phyloP scores from a whole-genome alignment of 768 basidiomycete genomes.

The Russula sp. region DNA sequence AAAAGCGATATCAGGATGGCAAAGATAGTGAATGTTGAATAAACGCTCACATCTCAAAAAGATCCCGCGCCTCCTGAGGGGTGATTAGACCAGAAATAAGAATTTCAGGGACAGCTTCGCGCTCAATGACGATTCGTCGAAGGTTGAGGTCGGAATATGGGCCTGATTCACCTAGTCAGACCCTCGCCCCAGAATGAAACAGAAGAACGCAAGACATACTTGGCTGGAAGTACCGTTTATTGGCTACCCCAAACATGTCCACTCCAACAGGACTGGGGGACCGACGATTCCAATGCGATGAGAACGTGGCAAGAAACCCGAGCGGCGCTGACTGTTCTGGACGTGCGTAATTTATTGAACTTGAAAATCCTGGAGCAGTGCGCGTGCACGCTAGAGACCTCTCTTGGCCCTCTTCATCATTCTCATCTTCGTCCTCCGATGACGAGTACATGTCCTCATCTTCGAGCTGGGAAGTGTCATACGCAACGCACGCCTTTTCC shows the following conservation, averaged over 20 bases:
- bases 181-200: not conserved
- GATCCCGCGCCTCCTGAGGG: slow-evolving; percentile 33
- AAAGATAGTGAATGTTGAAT: not conserved
- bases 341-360: not conserved
- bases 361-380: not conserved
- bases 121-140: slow-evolving; percentile 37
- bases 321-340: slow-evolving; percentile 19
- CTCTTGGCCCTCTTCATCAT: slow-evolving; percentile 24
- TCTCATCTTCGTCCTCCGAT: slow-evolving; percentile 30
- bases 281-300: slow-evolving; percentile 14
- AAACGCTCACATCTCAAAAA: slow-evolving; percentile 36
- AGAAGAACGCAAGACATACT: slow-evolving; percentile 7
- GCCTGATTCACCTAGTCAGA: slow-evolving; percentile 25
- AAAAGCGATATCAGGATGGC: slow-evolving; percentile 10
- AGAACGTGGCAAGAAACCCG: slow-evolving; percentile 28
- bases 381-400: slow-evolving; percentile 20
- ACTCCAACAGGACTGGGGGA: slow-evolving; percentile 7
- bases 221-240: slow-evolving; percentile 28
- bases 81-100: slow-evolving; percentile 37
- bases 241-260: slow-evolving; percentile 25
- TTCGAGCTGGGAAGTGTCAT: slow-evolving; percentile 36
- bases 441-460: slow-evolving; percentile 34
- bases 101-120: slow-evolving; percentile 37
- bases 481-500: slow-evolving; percentile 32
- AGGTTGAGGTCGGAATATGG: slow-evolving; percentile 36